Base-by-base conservation (phyloP, 1,284 basidiomycete genomes). In the Trichosporon inkin region DNA sequence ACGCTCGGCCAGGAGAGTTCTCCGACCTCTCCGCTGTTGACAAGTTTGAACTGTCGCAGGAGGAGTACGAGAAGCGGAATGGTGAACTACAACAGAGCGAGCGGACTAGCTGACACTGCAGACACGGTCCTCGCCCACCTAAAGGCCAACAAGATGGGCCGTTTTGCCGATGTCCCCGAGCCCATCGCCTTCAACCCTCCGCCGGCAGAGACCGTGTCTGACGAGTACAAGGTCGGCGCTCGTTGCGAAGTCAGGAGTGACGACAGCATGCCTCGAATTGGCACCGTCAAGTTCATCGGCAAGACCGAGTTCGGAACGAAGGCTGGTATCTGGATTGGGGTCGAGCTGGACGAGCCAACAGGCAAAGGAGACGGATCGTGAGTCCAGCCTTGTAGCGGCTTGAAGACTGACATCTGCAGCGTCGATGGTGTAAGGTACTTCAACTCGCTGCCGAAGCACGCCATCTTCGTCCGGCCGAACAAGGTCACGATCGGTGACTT, bases 291-390 rank as follows among this genome's bases (percentile, higher is more conserved):
- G 10, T 99, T 87, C 70, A 86, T 94, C 11, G 96, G 96, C 0
- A 73, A 80, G 24, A 91, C 93, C 0, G 81, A 83, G 56, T 96
- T 98, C 71, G 85, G 85, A 35, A 49, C 24, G 22, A 85, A 82
- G 53, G 73, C 56, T 11, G 60, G 44, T 3, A 73, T 84, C 0
- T 99, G 95, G 95, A 84, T 98, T 1, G 96, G 95, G 0, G 82
- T 99, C 6, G 90, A 96, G 76, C 91, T 95, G 70, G 96, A 99
- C 74, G 96, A 99, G 72, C 95, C 95, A 1, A 83, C 93, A 10
- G 94, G 95, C 11, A 97, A 94, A 80, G 94, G 95, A 66, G 89
- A 98, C 75, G 95, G 95, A 67, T 86, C 86, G 90, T 94, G 76
- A 80, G 90, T 85, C 52, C 19, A 34, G 10, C 58, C 28, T n/a